Base-by-base conservation (phyloP, 495 filamentous ascomycete genomes). In the Penicillium pulvis region DNA sequence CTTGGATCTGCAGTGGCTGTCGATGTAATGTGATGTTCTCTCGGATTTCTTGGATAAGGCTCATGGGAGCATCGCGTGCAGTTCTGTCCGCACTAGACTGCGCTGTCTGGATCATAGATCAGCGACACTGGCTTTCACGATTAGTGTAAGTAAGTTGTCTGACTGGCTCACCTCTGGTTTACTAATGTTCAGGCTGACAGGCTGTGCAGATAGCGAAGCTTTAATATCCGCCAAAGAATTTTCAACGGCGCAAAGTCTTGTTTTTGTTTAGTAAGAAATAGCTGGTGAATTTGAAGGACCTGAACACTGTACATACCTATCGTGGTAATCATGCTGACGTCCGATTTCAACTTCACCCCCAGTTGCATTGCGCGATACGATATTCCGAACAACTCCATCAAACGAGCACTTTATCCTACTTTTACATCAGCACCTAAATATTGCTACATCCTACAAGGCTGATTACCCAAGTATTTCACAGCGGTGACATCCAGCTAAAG, bases 11-110 rank as follows among this genome's bases (percentile, higher is more conserved):
- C 16, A 33, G 46, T 36, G 51, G 51, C 24, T 64, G 45, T 30
- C 31, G 23, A 2, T 53, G 53, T 14, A 56, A 36, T 17, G 55
- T 51, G 3, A 61, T 64, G 26, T 60, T 64, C 5, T 60, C 58
- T 51, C 58, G 47, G 10, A 61, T 57, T 31, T 64, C 58, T 56
- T 64, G 57, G 17, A 61, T 64, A 6, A 61, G 62, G 31, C 55
- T 64, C 62, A 64, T 60, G 2, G 62, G 62, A 9, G 62, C 62
- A 56, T 64, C 45, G n/a, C 62, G 58, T 5, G 62, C 51, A 12
- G 62, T 64, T 49, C 42, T 30, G 11, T 64, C 62, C 16, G 45
- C 51, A 17, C 26, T 48, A 1, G 55, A 50, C 9, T 44, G 51
- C 1, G 50, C 45, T 47, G 23, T 30, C 49, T 52, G 35, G 11